Evolutionary conservation across 306 rosid species (phyloP).

Genomic region (Quercus variabilis): DNA sequence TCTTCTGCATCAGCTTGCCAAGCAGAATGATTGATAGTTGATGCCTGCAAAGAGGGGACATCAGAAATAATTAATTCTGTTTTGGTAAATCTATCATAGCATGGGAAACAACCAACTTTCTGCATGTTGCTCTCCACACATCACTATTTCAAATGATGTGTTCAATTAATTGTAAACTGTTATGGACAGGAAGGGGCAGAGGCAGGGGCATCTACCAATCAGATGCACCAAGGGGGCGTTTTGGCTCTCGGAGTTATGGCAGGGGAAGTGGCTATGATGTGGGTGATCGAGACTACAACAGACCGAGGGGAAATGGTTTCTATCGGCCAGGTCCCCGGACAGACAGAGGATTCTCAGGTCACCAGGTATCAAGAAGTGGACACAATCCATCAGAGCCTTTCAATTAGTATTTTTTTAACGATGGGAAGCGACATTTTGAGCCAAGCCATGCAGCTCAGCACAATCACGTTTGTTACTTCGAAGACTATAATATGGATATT

Average conservation of each 20-base stretch:
- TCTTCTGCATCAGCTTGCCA: neutral
- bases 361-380: constrained; percentile 54
- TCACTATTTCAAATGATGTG: neutral
- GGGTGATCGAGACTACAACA: constrained; percentile 59
- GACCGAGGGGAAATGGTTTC: constrained; percentile 71
- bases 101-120: neutral
- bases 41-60: neutral
- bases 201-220: constrained; percentile 74
- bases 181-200: constrained; percentile 84
- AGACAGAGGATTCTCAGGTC: constrained; percentile 53
- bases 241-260: constrained; percentile 46
- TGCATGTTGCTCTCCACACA: neutral
- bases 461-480: constrained; percentile 20
- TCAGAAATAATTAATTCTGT: neutral
- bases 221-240: constrained; percentile 70
- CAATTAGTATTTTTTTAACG: constrained; percentile 18
- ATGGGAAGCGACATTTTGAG: constrained; percentile 41
- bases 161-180: neutral
- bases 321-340: constrained; percentile 61
- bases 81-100: neutral
- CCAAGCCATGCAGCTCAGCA: constrained; percentile 38
- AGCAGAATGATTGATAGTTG: neutral
- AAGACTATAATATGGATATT: constrained; percentile 31
- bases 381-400: constrained; percentile 47
- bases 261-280: constrained; percentile 59